Evolutionary conservation across 495 filamentous ascomycete genomes (phyloP).

Genomic region (Tuber umbilicatum): DNA sequence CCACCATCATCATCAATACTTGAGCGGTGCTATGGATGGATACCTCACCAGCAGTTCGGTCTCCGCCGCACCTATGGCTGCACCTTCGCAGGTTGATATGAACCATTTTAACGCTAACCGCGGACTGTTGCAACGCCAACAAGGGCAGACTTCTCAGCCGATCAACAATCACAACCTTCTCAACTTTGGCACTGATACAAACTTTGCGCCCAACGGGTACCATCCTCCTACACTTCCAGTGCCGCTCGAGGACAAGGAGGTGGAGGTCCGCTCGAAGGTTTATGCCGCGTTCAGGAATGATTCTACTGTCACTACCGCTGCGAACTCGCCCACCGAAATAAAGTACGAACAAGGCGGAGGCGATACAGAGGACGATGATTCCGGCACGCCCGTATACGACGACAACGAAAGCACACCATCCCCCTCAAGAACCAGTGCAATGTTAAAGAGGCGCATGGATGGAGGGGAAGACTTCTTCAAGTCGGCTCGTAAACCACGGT

Average conservation of each 20-base stretch:
- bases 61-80: constrained; percentile 31
- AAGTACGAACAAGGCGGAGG: constrained; percentile 38
- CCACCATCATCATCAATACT: constrained; percentile 31
- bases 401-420: constrained; percentile 32
- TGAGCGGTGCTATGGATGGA: constrained; percentile 26
- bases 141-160: constrained; percentile 26
- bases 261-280: constrained; percentile 38
- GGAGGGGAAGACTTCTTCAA: constrained; percentile 37
- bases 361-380: constrained; percentile 33
- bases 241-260: constrained; percentile 35
- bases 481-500: constrained; percentile 33
- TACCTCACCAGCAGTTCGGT: constrained; percentile 32
- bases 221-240: constrained; percentile 33
- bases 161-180: constrained; percentile 28
- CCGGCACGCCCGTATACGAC: constrained; percentile 32
- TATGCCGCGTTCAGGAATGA: constrained; percentile 40
- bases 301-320: constrained; percentile 35
- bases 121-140: constrained; percentile 33
- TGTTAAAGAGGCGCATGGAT: constrained; percentile 35
- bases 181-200: constrained; percentile 41
- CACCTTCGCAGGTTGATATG: constrained; percentile 32
- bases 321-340: constrained; percentile 40
- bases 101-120: constrained; percentile 37
- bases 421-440: constrained; percentile 29
- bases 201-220: constrained; percentile 41